Percentiles rank a stretch among this genome's conserved stretches.
Evolutionary conservation across 2,329 filamentous ascomycete genomes (phyloP).

Genomic region (Colletotrichum costaricense): DNA sequence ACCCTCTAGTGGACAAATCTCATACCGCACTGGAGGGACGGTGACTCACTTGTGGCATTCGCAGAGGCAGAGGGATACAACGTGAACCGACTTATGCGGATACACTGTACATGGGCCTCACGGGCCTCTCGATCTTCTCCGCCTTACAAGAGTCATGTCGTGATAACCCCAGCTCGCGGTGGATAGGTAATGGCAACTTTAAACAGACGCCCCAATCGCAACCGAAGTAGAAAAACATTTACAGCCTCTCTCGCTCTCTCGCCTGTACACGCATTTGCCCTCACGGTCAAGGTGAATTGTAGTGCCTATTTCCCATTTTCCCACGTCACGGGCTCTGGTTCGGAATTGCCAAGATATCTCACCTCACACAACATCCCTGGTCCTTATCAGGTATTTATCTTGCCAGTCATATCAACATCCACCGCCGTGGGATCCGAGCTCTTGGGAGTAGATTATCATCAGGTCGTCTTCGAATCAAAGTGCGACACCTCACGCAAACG

Average conservation of each 20-base stretch:
- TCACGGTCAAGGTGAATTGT: background rate
- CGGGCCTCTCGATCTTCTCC: background rate
- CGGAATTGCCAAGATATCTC: background rate
- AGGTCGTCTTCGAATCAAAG: background rate
- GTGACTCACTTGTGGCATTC: too few relatives aligned
- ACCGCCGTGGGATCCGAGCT: background rate
- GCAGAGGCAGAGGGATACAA: too few relatives aligned
- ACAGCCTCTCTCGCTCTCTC: background rate
- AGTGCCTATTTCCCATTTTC: background rate
- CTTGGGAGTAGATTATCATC: background rate
- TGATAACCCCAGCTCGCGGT: background rate
- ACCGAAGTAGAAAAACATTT: background rate
- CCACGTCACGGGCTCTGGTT: background rate
- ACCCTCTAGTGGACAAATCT: background rate
- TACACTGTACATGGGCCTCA: background rate
- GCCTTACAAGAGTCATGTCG: background rate
- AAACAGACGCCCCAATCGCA: conserved; percentile 11
- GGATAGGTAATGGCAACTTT: conserved; percentile 5
- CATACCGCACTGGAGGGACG: background rate
- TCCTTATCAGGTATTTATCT: background rate
- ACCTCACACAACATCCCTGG: too few relatives aligned
- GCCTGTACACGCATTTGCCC: background rate
- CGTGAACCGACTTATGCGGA: too few relatives aligned
- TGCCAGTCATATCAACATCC: background rate
- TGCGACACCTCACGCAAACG: background rate